These are phyloP conservation scores for Euphorbia pulcherrima DNA, from an alignment of 345 rosid species.

Conservation along the genomic window DNA sequence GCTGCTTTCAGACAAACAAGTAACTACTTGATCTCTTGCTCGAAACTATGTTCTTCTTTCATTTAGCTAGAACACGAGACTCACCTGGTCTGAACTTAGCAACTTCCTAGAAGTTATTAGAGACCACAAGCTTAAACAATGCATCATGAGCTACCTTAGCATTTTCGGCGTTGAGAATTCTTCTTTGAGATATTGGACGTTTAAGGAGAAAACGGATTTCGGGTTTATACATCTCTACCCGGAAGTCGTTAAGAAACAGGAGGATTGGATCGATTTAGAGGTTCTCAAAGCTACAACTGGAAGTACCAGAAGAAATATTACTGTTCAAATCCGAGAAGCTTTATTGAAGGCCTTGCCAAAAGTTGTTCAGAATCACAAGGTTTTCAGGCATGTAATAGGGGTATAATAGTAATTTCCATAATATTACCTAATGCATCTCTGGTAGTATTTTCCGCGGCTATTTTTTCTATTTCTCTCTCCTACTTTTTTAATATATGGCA, in stretches of 20 bases:
- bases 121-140: slow-evolving; percentile 25
- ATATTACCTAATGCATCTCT: too few relatives aligned
- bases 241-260: slow-evolving; percentile 40
- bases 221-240: slow-evolving; percentile 43
- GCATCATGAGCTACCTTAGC: slow-evolving; percentile 32
- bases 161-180: slow-evolving; percentile 46
- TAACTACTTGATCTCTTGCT: slow-evolving; percentile 20
- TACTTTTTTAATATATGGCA: too few relatives aligned
- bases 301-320: slow-evolving; percentile 35
- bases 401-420: too few relatives aligned
- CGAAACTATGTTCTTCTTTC: slow-evolving; percentile 53
- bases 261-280: slow-evolving; percentile 35
- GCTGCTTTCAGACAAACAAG: slow-evolving; percentile 30
- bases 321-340: slow-evolving; percentile 60
- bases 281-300: slow-evolving; percentile 29
- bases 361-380: slow-evolving; percentile 69
- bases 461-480: too few relatives aligned
- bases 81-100: slow-evolving; percentile 18
- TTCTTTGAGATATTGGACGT: slow-evolving; percentile 49
- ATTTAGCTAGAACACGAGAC: slow-evolving; percentile 52
- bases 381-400: slow-evolving; percentile 90
- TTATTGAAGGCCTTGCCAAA: slow-evolving; percentile 64
- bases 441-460: too few relatives aligned
- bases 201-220: slow-evolving; percentile 42
- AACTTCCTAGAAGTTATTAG: too few relatives aligned